These are phyloP conservation scores for Colletotrichum salicis DNA, from an alignment of 2,329 filamentous ascomycete species.

Conservation along the genomic window DNA sequence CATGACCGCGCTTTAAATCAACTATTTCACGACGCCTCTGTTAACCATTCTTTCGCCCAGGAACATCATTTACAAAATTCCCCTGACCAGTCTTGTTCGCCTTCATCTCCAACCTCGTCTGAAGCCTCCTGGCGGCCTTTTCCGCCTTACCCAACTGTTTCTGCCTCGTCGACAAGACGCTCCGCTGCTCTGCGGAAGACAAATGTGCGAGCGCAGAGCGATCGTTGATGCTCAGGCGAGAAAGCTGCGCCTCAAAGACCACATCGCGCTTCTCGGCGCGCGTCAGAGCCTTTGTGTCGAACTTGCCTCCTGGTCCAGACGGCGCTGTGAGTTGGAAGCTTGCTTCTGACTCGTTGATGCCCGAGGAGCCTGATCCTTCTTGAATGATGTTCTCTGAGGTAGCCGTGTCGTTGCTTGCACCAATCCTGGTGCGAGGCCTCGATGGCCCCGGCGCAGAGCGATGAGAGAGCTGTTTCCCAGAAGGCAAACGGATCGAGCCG, in stretches of 20 bases:
- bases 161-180: conserved; percentile 41
- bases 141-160: conserved; percentile 43
- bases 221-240: conserved; percentile 42
- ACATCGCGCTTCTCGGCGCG: conserved; percentile 33
- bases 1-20: too few species aligned
- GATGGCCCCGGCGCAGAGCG: conserved; percentile 34
- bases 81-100: conserved; percentile 39
- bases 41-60: conserved; percentile 21
- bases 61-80: conserved; percentile 39
- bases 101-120: conserved; percentile 37
- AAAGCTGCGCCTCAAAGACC: conserved; percentile 39
- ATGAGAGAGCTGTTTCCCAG: conserved; percentile 48
- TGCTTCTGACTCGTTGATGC: background rate
- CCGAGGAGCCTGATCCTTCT: background rate
- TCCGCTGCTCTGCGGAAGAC: conserved; percentile 42
- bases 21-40: too few species aligned
- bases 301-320: background rate
- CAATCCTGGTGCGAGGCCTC: background rate
- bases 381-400: background rate
- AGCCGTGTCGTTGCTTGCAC: background rate
- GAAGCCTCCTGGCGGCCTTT: conserved; percentile 35
- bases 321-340: background rate
- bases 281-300: background rate
- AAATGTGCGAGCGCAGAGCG: conserved; percentile 43
- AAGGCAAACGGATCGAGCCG: conserved; percentile 46